A percentile compares a stretch with the other conserved stretches of the same genome.
Conservation (phyloP, 345 rosid species). For the Populus davidiana region DNA sequence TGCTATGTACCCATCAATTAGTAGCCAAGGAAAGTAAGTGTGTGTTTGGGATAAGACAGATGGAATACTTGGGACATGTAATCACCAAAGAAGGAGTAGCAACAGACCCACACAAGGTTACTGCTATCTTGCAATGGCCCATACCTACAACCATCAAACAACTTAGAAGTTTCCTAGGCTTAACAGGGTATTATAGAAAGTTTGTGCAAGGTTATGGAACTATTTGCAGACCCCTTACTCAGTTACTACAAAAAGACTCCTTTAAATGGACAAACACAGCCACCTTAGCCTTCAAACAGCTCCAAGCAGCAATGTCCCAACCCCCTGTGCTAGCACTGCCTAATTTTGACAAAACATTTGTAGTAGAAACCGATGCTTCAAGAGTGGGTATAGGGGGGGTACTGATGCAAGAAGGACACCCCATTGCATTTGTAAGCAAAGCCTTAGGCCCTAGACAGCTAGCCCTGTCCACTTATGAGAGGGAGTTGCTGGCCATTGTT, state of each 20-base stretch:
- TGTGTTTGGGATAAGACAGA: background rate
- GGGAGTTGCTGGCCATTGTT: background rate
- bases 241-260: background rate
- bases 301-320: background rate
- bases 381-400: background rate
- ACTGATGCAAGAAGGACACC: background rate
- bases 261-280: background rate
- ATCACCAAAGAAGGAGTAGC: background rate
- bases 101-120: too few relatives aligned
- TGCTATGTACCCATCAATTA: background rate
- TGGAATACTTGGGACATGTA: background rate
- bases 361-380: background rate
- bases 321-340: background rate
- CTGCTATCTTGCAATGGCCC: too few relatives aligned
- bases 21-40: background rate
- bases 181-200: too few relatives aligned
- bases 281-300: background rate
- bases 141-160: too few relatives aligned
- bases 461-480: background rate
- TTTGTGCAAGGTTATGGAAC: background rate
- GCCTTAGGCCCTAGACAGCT: too few relatives aligned
- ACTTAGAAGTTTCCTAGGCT: too few relatives aligned
- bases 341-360: background rate
- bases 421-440: background rate
- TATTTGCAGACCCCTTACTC: background rate